phyloP scores from a whole-genome alignment of 176 grass and related monocot genomes.

The Musa schizocarpa region DNA sequence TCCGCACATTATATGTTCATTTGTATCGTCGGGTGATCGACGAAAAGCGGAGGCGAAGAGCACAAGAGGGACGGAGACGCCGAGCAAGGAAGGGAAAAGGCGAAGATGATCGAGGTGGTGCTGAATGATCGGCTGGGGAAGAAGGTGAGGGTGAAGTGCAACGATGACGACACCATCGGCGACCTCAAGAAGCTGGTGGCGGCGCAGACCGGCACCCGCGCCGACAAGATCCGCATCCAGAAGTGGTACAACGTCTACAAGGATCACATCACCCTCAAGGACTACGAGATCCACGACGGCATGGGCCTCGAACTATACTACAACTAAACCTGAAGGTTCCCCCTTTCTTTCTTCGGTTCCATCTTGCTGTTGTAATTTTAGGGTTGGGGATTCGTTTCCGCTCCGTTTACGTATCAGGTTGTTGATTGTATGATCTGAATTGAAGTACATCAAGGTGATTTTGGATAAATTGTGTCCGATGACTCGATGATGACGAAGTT shows the following conservation, averaged over 20 bases:
- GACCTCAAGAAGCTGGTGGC: slow-evolving; percentile 99
- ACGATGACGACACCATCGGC: slow-evolving; percentile 99
- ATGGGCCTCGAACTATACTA: slow-evolving; percentile 99
- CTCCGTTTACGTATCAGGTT: not conserved
- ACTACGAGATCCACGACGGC: slow-evolving; percentile 97
- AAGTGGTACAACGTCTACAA: slow-evolving; percentile 99
- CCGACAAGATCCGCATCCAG: slow-evolving; percentile 98
- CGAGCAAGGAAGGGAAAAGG: not conserved
- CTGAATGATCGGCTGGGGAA: slow-evolving; percentile 94
- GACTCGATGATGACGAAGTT: not conserved
- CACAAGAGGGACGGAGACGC: not conserved
- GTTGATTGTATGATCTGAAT: not conserved
- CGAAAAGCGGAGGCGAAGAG: too few relatives aligned
- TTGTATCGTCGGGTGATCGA: too few relatives aligned
- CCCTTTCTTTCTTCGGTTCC: not conserved
- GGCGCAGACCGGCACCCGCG: slow-evolving; percentile 83
- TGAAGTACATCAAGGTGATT: not conserved
- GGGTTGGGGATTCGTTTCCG: not conserved
- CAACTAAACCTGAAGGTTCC: slow-evolving; percentile 36
- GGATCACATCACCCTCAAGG: slow-evolving; percentile 98
- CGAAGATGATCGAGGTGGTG: slow-evolving; percentile 96
- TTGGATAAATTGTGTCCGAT: not conserved
- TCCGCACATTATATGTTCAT: too few relatives aligned
- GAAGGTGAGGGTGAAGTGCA: slow-evolving; percentile 99
- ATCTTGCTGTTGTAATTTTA: not conserved